phyloP scores from a whole-genome alignment of 2,329 filamentous ascomycete species.

The Fusarium multiceps region DNA sequence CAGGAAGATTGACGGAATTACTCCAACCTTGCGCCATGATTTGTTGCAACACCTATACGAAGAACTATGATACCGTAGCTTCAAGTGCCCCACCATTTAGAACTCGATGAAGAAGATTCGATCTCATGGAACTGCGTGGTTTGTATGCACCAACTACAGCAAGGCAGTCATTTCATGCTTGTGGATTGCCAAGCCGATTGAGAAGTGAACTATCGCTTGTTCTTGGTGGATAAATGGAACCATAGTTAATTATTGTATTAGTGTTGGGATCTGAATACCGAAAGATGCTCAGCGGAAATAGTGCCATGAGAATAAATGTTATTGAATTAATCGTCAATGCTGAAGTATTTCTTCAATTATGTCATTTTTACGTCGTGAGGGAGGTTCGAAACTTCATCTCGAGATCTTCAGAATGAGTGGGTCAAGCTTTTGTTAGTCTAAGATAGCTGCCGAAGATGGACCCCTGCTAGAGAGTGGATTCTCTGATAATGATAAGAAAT shows the following conservation, averaged over 20 bases:
- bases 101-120: background rate
- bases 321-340: background rate
- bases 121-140: background rate
- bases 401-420: conserved; percentile 27
- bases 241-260: background rate
- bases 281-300: background rate
- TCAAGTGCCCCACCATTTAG: background rate
- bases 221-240: background rate
- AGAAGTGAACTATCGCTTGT: background rate
- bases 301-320: no score
- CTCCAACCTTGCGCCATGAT: background rate
- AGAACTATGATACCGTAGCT: background rate
- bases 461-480: conserved; percentile 36
- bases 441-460: conserved; percentile 25
- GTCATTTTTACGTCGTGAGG: conserved; percentile 7
- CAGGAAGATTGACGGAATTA: background rate
- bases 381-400: conserved; percentile 6
- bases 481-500: conserved; percentile 5
- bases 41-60: background rate
- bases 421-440: background rate
- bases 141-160: background rate
- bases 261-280: background rate
- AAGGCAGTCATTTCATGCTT: background rate
- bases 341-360: background rate
- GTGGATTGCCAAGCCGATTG: background rate